Evolutionary conservation across 2,329 filamentous ascomycete genomes (phyloP), one percentile per base, ranked within the genome.

Genomic region (Fusarium paranaense): DNA sequence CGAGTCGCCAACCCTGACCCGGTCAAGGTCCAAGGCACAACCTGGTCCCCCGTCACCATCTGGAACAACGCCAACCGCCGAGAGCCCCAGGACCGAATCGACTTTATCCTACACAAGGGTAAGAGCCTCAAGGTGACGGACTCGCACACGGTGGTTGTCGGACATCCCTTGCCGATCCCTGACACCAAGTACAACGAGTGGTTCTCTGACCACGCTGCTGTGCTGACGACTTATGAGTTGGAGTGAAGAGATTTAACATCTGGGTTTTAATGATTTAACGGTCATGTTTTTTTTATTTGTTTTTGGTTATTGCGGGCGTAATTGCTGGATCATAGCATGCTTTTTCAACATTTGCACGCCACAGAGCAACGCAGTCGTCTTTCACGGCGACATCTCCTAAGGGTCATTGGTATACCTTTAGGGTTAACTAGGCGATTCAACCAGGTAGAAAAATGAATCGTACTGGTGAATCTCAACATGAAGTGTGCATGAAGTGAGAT

Each of bases 31-130:
- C 81, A 80, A 8, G 83, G 80, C 9, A 80, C 78, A 13, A 85
- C 83, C 5, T 86, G 84, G 84, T 85, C 84, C 0, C 84, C 84
- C 10, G 69, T 86, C 16, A 82, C 78, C 62, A 76, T 78, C 18
- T 74, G 75, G 22, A 84, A 85, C 69, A 71, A 77, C 0, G 77
- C 77, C 11, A 69, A 78, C 1, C 57, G 76, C 70, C 82, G 83
- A 0, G 84, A 86, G 77, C 84, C 84, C 0, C 74, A 81, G 56
- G 84, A 86, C 64, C 71, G 84, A 16, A 85, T 86, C 38, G 84
- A 86, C 71, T 85, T 85, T 63, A 79, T 86, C 25, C 85, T 85
- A 38, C 79, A 84, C 75, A 82, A 82, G 66, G 83, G 83, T 1
- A 75, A 74, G 54, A 59, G 64, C 0, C 67, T 85, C 5, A 76